Evolutionary conservation across 805 yeast genomes (phyloP), one percentile per base, ranked within the genome.

Genomic region (Starmerella riodocensis): DNA sequence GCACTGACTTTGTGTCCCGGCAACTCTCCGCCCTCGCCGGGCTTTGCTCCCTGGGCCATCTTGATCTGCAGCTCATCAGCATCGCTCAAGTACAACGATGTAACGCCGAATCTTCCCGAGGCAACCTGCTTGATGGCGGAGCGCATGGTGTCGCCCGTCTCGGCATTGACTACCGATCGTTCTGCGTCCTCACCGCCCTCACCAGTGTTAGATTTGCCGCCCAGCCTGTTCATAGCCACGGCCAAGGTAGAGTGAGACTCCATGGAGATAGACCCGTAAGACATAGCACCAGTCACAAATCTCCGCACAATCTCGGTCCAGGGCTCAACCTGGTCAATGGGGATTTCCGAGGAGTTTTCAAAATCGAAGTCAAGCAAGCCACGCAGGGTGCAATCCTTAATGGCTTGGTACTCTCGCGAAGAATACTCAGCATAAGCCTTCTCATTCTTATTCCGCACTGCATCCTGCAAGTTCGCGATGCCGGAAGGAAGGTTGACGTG

Each of bases 41-140:
- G 97, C 65, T 88, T 88, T 40, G 98, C 98, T 65, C 98, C 97
- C 65, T 88, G 98, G 8, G 97, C 97, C 86, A 88, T 85, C 66
- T 88, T 88, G 62, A 88, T 91, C 64, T 88, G 98, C 48, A 88
- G 74, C 66, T 88, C 97, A 55, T 88, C 97, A 31, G 97, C 94
- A 64, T 88, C 97, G 27, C 95, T 76, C 53, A 88, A 69, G 61
- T 91, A 88, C 63, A 78, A 74, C 3, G 96, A 84, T 3, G 98
- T 88, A 37, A 88, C 98, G 69, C 98, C 98, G 56, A 88, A 88
- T 63, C 98, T 74, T 52, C 96, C 96, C 32, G 95, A 84, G 13
- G 98, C 98, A 60, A 88, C 80, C 65, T 88, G 98, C 66, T 88
- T 88, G 60, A 88, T 88, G 20, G 97, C 84, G n/a, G 97, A 86